phyloP scores from a whole-genome alignment of 257 asterid genomes.

The Plantago elongata region DNA sequence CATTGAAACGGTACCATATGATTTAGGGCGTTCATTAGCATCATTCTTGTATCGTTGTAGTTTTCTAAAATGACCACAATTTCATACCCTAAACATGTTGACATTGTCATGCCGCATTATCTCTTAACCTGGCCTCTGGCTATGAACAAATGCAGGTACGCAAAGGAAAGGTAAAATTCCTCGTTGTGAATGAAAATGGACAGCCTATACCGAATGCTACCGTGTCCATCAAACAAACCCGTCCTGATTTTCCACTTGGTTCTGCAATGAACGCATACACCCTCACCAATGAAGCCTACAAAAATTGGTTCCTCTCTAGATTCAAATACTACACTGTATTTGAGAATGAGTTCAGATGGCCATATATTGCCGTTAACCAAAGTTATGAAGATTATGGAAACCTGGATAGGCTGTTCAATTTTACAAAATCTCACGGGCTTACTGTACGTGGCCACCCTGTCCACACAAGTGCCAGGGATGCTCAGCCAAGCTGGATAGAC shows the following conservation, averaged over 20 bases:
- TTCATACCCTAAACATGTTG: background rate
- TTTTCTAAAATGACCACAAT: too few relatives aligned
- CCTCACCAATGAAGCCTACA: conserved; percentile 7
- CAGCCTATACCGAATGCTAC: conserved; percentile 25
- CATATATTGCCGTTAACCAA: background rate
- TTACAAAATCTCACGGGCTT: conserved; percentile 12
- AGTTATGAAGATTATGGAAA: conserved; percentile 4
- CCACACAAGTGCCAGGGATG: conserved; percentile 12
- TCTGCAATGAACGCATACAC: conserved; percentile 15
- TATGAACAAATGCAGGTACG: conserved; percentile 18
- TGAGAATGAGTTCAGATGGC: conserved; percentile 31
- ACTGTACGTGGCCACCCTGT: conserved; percentile 33
- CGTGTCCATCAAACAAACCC: conserved; percentile 21
- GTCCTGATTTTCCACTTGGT: conserved; percentile 25
- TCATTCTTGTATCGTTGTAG: too few relatives aligned
- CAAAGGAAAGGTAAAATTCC: conserved; percentile 24
- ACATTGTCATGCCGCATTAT: background rate
- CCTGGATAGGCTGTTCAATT: conserved; percentile 23
- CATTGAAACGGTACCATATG: conserved; percentile 20
- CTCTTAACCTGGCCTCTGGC: too few relatives aligned
- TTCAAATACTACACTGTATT: conserved; percentile 28
- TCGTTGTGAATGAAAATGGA: conserved; percentile 9
- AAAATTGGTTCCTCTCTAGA: conserved; percentile 22
- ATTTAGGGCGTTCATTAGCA: too few relatives aligned
- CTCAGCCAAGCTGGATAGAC: conserved; percentile 14